Evolutionary conservation across 148 eudicot species (phyloP), one percentile per base, ranked within the genome.

Genomic region (Chenopodium berlandieri): DNA sequence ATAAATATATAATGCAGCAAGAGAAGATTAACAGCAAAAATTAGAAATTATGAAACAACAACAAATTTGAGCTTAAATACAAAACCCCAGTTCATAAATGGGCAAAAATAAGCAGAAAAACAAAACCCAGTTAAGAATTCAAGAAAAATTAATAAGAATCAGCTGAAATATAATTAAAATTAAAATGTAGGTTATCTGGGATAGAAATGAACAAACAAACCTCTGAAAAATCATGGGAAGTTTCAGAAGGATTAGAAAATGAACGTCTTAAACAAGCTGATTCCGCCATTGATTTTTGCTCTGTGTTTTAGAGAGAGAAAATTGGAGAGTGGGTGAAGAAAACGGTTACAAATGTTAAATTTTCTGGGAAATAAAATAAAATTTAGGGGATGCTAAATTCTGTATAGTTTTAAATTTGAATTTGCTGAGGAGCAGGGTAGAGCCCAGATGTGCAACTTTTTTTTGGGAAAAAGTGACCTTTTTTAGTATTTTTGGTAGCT

Each of bases 221-320:
- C 84, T 90, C 75, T 27, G 74, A 75, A 25, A 76, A 65, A 37
- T 84, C 72, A 68, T 52, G 82, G 81, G 88, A 77, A 56, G 65
- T 34, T 76, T 80, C 82, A 79, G 88, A 76, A 71, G 92, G 88
- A 9, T 85, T 82, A 50, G 92, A 88, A 47, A 90, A 82, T 2
- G 92, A 90, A 47, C 89, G 85, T 62, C 87, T 80, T 71, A 88
- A 82, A 84, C 87, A 86, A 74, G 90, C 79, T 16, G 84, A 71
- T 58, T 87, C 87, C 2, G 83, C 86, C 87, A 85, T 85, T 85
- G 81, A 2, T 65, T 11, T 11, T 76, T 44, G 66, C 75, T 83
- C 75, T 71, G 56, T 54, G 10, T 22, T 54, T 77, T 0, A n/a
- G 66, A 34, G 52, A 58, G 64, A 63, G 75, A 74, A 75, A 30